These are phyloP conservation scores for Amanita pseudoporphyria DNA, from an alignment of 768 basidiomycete species.

Conservation along the genomic window DNA sequence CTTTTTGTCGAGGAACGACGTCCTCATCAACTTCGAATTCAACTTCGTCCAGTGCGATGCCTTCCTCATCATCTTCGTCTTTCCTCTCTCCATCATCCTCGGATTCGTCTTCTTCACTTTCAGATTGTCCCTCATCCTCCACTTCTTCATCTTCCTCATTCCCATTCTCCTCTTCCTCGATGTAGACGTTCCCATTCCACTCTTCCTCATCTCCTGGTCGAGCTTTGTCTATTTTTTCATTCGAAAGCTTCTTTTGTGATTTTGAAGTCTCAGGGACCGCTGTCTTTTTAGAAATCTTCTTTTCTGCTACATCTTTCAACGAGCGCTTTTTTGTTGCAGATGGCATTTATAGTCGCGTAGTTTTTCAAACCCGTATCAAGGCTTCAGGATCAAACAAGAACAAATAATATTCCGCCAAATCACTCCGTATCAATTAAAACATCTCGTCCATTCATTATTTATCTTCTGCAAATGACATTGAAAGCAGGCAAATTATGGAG, in stretches of 20 bases:
- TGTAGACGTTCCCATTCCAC: constrained; percentile 13
- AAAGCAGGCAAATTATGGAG: too few species aligned
- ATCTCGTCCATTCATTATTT: neutral
- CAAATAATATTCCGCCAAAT: neutral
- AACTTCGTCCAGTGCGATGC: constrained; percentile 59
- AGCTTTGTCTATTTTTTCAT: constrained; percentile 10
- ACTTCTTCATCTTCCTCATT: constrained; percentile 12
- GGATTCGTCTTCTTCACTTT: constrained; percentile 21
- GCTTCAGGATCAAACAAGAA: neutral
- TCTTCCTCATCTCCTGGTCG: constrained; percentile 13
- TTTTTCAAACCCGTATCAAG: neutral
- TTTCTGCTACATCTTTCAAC: neutral
- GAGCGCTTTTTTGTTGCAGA: neutral
- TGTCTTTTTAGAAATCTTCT: neutral
- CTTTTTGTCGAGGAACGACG: constrained; percentile 69
- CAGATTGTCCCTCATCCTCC: constrained; percentile 17
- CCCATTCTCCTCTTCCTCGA: constrained; percentile 28
- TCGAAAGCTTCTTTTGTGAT: neutral
- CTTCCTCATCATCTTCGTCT: constrained; percentile 16
- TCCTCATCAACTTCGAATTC: constrained; percentile 77
- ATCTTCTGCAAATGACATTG: too few species aligned
- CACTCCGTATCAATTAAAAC: neutral
- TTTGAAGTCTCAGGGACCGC: neutral
- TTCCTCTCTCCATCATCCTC: constrained; percentile 9
- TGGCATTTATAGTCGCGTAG: neutral